A percentile compares a stretch with the other conserved stretches of the same genome.
Conservation (phyloP, 2,329 filamentous ascomycete genomes). For the Aspergillus fijiensis region DNA sequence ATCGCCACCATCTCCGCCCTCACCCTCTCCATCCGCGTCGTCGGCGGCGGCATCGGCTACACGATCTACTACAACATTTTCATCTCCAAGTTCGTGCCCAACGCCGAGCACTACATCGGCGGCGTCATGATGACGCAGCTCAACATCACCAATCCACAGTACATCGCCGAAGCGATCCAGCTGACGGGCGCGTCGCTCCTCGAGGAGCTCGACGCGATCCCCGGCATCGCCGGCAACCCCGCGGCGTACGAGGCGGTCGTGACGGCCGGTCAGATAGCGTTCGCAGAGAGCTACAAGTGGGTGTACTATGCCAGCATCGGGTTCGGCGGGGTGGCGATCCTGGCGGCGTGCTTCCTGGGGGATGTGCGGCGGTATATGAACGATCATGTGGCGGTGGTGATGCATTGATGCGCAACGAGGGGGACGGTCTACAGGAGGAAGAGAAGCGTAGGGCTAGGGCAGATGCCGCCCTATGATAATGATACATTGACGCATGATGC, state of each 20-base stretch:
- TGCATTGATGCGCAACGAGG: conserved; percentile 4
- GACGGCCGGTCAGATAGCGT: conserved; percentile 56
- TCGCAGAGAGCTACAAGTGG: conserved; percentile 58
- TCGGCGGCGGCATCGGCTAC: conserved; percentile 66
- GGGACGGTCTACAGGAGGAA: too few relatives aligned
- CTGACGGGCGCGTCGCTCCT: conserved; percentile 56
- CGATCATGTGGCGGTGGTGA: conserved; percentile 57
- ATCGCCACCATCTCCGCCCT: conserved; percentile 69
- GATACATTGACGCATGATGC: too few relatives aligned
- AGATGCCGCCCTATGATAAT: too few relatives aligned
- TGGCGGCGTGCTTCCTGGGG: conserved; percentile 60
- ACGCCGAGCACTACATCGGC: conserved; percentile 52
- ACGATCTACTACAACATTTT: conserved; percentile 57
- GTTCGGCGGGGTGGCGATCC: conserved; percentile 57
- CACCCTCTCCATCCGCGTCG: conserved; percentile 67
- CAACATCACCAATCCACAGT: conserved; percentile 49
- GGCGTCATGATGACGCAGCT: conserved; percentile 50
- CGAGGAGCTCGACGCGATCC: conserved; percentile 48
- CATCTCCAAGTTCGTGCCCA: conserved; percentile 47
- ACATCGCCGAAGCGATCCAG: conserved; percentile 53
- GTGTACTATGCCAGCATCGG: conserved; percentile 64
- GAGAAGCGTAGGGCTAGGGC: too few relatives aligned
- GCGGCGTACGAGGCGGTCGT: conserved; percentile 55
- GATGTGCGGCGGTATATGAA: conserved; percentile 61
- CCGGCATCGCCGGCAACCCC: conserved; percentile 54